Evolutionary conservation across 352 stramenopile genomes (phyloP).

Genomic region (Globisporangium orthogonon): DNA sequence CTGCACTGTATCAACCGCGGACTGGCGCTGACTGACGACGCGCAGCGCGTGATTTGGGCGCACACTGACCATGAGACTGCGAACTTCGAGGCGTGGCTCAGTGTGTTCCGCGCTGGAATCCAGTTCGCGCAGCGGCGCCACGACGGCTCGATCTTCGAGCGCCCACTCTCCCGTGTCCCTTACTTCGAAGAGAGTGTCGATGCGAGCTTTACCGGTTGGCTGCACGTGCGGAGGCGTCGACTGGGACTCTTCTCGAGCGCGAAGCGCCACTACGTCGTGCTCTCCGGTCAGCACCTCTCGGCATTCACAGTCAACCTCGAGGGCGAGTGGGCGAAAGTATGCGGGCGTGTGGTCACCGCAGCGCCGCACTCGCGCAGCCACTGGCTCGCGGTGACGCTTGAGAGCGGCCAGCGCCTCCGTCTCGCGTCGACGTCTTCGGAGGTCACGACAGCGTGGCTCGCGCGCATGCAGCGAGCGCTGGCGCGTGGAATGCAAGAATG

Average conservation of each 20-base stretch:
- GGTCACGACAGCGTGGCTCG: constrained; percentile 8
- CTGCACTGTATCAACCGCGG: constrained; percentile 38
- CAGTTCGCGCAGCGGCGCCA: constrained; percentile 5
- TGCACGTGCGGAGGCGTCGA: constrained; percentile 15
- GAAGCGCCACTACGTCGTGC: constrained; percentile 27
- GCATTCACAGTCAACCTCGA: constrained; percentile 35
- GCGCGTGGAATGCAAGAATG: background rate
- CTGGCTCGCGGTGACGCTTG: constrained; percentile 11
- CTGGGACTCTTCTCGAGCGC: constrained; percentile 13
- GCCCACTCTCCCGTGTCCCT: background rate
- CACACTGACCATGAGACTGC: constrained; percentile 23
- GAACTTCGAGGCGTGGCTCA: constrained; percentile 35
- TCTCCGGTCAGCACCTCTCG: constrained; percentile 21
- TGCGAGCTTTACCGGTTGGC: constrained; percentile 21
- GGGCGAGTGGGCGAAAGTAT: constrained; percentile 28
- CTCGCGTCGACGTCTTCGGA: constrained; percentile 8
- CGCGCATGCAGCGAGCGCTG: constrained; percentile 8
- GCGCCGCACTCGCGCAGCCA: constrained; percentile 4
- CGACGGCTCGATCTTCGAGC: constrained; percentile 20
- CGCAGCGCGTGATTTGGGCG: constrained; percentile 25
- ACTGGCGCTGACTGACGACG: constrained; percentile 23
- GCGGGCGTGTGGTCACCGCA: constrained; percentile 18
- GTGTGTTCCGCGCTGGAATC: constrained; percentile 16
- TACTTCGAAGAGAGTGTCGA: constrained; percentile 3
- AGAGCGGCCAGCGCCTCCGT: constrained; percentile 18